phyloP scores from a whole-genome alignment of 768 basidiomycete genomes.

The Galerina marginata region DNA sequence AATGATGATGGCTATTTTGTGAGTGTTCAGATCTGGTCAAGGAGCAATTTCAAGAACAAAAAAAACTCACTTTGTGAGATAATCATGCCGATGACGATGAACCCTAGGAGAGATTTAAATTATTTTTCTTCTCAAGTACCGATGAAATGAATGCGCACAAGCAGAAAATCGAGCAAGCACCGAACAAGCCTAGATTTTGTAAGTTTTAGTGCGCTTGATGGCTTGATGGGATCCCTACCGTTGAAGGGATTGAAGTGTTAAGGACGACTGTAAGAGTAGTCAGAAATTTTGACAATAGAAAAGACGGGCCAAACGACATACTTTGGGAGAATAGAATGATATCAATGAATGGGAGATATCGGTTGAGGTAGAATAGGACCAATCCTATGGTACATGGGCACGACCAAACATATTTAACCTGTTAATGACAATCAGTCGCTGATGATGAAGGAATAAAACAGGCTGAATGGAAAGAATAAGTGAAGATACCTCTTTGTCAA shows the following conservation, averaged over 20 bases:
- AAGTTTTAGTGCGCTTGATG: no score
- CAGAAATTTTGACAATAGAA: no score
- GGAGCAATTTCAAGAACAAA: neutral
- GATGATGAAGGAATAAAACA: neutral
- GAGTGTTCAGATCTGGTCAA: no score
- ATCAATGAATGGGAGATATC: conserved; percentile 11
- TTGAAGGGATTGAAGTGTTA: no score
- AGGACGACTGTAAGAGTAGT: no score
- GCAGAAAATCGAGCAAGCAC: neutral
- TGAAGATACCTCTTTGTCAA: conserved; percentile 3
- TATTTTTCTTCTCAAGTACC: neutral
- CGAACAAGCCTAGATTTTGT: neutral
- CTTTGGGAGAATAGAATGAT: conserved; percentile 3
- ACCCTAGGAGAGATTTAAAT: neutral
- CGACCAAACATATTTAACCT: conserved; percentile 13
- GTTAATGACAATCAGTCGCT: neutral
- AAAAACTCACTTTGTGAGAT: neutral
- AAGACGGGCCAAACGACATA: neutral
- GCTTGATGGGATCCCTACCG: no score
- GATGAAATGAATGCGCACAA: neutral
- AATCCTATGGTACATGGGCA: conserved; percentile 9
- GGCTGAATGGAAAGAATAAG: no score
- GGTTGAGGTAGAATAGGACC: conserved; percentile 13
- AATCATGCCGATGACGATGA: neutral
- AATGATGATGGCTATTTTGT: conserved; percentile 1